phyloP scores from a whole-genome alignment of 2,329 filamentous ascomycete genomes.

The Gyromitra esculenta region DNA sequence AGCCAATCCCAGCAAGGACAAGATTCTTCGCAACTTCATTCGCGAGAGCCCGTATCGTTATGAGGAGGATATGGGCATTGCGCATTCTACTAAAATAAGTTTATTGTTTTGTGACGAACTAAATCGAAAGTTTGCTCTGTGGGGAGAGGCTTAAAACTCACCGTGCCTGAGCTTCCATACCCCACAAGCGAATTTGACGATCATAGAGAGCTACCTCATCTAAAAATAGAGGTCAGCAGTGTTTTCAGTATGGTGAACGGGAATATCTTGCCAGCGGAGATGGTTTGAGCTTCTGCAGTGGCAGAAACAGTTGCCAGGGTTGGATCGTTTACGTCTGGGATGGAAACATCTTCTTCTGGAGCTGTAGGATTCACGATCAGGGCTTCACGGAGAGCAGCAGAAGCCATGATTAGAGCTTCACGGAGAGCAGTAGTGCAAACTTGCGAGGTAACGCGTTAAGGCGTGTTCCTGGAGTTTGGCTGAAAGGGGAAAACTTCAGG shows the following conservation, averaged over 20 bases:
- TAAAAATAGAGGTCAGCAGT: conserved; percentile 59
- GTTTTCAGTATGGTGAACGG: background rate
- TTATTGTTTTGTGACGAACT: background rate
- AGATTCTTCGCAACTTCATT: conserved; percentile 98
- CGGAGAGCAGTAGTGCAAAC: conserved; percentile 6
- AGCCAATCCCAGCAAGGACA: conserved; percentile 89
- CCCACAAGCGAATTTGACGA: conserved; percentile 96
- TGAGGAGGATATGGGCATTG: conserved; percentile 85
- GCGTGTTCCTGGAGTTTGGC: conserved; percentile 19
- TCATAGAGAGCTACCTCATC: conserved; percentile 98
- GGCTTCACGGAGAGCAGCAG: conserved; percentile 8
- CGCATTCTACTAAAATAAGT: conserved; percentile 71
- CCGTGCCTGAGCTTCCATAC: conserved; percentile 89
- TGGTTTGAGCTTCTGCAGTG: conserved; percentile 48
- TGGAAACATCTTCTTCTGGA: conserved; percentile 31
- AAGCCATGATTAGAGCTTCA: background rate
- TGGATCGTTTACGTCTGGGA: conserved; percentile 29
- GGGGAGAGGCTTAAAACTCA: conserved; percentile 58
- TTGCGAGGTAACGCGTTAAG: conserved; percentile 10
- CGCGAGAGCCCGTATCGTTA: conserved; percentile 85
- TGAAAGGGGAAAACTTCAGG: conserved; percentile 10
- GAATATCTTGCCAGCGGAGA: conserved; percentile 50
- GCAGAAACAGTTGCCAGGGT: conserved; percentile 23
- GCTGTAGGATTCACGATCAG: conserved; percentile 33
- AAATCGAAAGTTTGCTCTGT: background rate